Conservation (phyloP, 805 yeast species). For the Candida odintsovae region DNA sequence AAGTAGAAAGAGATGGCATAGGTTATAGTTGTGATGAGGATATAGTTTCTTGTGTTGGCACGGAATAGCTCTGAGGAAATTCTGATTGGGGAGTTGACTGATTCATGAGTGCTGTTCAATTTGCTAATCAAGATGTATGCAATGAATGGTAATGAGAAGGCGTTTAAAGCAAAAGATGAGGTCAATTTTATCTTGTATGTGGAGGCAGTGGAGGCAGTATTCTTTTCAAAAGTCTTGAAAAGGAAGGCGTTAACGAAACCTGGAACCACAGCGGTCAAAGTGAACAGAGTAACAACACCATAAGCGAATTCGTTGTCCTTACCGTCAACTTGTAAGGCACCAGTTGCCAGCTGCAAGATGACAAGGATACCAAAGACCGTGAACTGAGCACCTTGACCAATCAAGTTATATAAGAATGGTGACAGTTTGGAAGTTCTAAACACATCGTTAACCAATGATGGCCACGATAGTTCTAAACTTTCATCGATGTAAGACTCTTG, state of each 20-base stretch:
- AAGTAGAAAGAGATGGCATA: conserved; percentile 12
- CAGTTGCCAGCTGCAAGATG: conserved; percentile 4
- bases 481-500: conserved; percentile 8
- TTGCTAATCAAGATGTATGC: conserved; percentile 6
- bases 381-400: conserved; percentile 19
- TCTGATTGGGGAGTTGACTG: conserved; percentile 22
- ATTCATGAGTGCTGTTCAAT: conserved; percentile 15
- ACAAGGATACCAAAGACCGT: conserved; percentile 7
- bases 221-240: conserved; percentile 14
- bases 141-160: conserved; percentile 16
- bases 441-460: conserved; percentile 19
- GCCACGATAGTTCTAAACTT: conserved; percentile 22
- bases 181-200: conserved; percentile 5
- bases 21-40: conserved; percentile 6
- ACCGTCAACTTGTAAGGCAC: conserved; percentile 12
- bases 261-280: conserved; percentile 15
- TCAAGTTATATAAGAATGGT: conserved; percentile 9
- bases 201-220: not conserved
- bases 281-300: conserved; percentile 4
- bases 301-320: conserved; percentile 7
- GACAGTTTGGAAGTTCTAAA: conserved; percentile 16
- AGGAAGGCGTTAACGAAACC: conserved; percentile 15
- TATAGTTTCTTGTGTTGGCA: conserved; percentile 8
- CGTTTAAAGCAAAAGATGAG: conserved; percentile 8
- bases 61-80: conserved; percentile 5